Conservation (phyloP, 371 early-diverging fungal species). For the Sporodiniella umbellata region DNA sequence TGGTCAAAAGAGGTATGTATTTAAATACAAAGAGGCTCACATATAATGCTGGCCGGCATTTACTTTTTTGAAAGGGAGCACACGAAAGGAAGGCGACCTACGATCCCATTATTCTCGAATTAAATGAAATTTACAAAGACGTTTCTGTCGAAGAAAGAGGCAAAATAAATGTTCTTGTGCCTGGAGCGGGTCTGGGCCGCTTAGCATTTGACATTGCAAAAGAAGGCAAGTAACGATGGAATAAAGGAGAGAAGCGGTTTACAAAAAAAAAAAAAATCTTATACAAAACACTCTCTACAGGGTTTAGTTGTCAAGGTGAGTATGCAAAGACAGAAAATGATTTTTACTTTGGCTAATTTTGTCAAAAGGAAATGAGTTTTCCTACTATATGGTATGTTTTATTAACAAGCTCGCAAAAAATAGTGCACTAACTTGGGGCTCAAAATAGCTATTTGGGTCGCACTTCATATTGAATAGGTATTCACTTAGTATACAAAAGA, state of each 20-base stretch:
- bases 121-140: constrained; percentile 54
- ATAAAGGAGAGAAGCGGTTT: too few species aligned
- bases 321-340: not conserved
- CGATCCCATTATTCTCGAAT: constrained; percentile 71
- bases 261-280: not conserved
- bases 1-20: constrained; percentile 65
- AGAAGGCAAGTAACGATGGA: constrained; percentile 53
- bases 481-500: too few species aligned
- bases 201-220: constrained; percentile 84
- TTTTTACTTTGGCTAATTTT: constrained; percentile 1
- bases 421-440: too few species aligned
- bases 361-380: constrained; percentile 66
- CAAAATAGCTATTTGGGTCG: constrained; percentile 70
- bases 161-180: constrained; percentile 68
- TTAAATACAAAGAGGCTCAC: too few species aligned
- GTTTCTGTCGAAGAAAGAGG: constrained; percentile 52
- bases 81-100: constrained; percentile 79
- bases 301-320: constrained; percentile 82
- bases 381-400: constrained; percentile 65
- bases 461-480: constrained; percentile 85
- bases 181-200: constrained; percentile 91
- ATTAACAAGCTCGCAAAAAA: too few species aligned
- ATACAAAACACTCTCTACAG: too few species aligned
- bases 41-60: not conserved
- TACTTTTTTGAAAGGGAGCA: constrained; percentile 51